These are phyloP conservation scores for Collybia mongolica DNA, from an alignment of 768 basidiomycete genomes.

Conservation along the genomic window DNA sequence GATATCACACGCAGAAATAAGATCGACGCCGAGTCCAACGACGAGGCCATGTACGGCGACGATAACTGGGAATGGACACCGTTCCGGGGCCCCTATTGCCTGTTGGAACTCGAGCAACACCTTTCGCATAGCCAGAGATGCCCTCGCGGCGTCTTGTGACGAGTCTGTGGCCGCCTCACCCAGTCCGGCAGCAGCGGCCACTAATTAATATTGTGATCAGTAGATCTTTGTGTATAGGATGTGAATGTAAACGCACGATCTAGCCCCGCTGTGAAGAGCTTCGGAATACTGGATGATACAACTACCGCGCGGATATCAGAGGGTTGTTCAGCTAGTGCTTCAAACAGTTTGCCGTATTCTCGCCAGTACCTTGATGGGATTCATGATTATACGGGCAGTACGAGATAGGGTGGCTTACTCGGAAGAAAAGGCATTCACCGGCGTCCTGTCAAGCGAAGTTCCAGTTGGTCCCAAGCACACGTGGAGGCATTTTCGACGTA, in stretches of 20 bases:
- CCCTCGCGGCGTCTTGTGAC: constrained; percentile 49
- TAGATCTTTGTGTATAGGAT: neutral
- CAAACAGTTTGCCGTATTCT: constrained; percentile 64
- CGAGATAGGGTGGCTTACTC: constrained; percentile 30
- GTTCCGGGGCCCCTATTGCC: constrained; percentile 65
- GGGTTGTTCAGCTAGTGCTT: constrained; percentile 43
- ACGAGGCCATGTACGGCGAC: constrained; percentile 76
- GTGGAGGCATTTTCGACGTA: constrained; percentile 15
- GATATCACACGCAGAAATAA: constrained; percentile 75
- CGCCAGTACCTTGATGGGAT: constrained; percentile 62
- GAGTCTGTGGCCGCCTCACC: constrained; percentile 18
- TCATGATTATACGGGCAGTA: neutral
- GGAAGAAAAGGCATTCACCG: constrained; percentile 65
- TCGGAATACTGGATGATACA: constrained; percentile 66
- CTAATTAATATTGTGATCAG: constrained; percentile 15
- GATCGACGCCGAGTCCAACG: constrained; percentile 78
- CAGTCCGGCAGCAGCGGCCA: constrained; percentile 27
- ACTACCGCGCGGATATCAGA: constrained; percentile 69
- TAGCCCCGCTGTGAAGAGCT: constrained; percentile 80
- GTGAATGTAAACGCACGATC: constrained; percentile 52
- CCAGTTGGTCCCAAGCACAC: neutral
- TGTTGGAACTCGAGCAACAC: constrained; percentile 63
- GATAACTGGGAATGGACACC: constrained; percentile 78
- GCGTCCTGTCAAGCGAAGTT: constrained; percentile 35
- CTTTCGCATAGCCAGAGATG: constrained; percentile 45